Evolutionary conservation across 192 early-diverging fungal species (phyloP), one percentile per base, ranked within the genome.

Genomic region (Obelidium mucronatum): DNA sequence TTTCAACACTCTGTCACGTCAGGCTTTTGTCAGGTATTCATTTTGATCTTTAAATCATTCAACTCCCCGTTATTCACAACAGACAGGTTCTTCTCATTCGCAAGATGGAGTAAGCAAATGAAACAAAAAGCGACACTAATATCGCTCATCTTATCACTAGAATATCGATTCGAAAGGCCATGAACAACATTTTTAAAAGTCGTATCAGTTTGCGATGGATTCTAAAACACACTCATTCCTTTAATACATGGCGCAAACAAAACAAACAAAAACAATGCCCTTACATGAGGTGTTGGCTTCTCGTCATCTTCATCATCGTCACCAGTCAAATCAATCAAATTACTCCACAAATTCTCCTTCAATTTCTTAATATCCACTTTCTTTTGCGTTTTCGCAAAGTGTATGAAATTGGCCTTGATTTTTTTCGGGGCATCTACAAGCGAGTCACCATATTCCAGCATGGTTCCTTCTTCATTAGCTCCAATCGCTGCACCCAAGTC

Each of bases 71-170:
- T 85, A 40, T 80, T 84, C 28, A 80, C 82, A 55, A 96, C 91
- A 31, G 75, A 69, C 74, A 98, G 81, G 64, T 92, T 90, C 77
- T 94, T 91, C 80, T 98, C 97, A 78, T 99, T 97, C 37, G 96
- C 96, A 75, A 99, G 79, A 88, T 99, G 97, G 73, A 99, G 81
- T 60, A 99, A 79, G 73, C 96, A 97, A 70, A 99, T 98, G 80
- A 99, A 99, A 82, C 96, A 97, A 77, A 94, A 99, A 34, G 95
- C 90, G n/a, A 96, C 91, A 2, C 96, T 97, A 69, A 99, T 96
- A 54, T 99, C 97, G 68, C 90, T 87, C 67, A 95, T 86, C 67
- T 88, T 91, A 56, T 95, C 88, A 34, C 85, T 85, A 51, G 92
- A 81, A 76, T 99, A 99, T 53, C 92, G 75, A 55, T 84, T 86